Evolutionary conservation across 129 eudicot genomes (phyloP).

Genomic region (Centella asiatica): DNA sequence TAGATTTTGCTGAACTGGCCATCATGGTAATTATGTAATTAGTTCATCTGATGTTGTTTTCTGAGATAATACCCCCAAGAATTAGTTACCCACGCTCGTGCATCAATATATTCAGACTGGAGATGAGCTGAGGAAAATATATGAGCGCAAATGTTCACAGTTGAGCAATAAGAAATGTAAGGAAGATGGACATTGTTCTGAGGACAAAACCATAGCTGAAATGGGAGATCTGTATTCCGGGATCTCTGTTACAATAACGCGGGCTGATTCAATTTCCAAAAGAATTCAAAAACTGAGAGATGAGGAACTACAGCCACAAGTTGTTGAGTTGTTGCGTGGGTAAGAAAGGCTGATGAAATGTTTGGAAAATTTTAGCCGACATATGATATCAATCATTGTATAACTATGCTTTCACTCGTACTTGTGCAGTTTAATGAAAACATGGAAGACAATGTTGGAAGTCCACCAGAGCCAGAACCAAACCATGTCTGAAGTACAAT

Average conservation of each 20-base stretch:
- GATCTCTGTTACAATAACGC: constrained; percentile 34
- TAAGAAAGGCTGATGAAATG: constrained; percentile 10
- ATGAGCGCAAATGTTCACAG: constrained; percentile 31
- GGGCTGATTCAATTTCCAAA: constrained; percentile 39
- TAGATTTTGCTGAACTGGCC: no score
- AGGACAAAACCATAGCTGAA: constrained; percentile 25
- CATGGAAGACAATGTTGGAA: constrained; percentile 53
- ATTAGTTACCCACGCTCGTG: no score
- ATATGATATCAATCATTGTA: background rate
- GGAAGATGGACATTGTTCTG: constrained; percentile 21
- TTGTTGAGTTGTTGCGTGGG: constrained; percentile 50
- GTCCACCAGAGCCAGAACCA: constrained; percentile 44
- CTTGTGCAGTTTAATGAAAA: constrained; percentile 34
- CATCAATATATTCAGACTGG: constrained; percentile 29
- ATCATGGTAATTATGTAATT: no score
- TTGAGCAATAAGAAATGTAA: constrained; percentile 23
- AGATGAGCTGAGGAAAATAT: constrained; percentile 31
- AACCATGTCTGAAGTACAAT: constrained; percentile 41
- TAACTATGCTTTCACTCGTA: background rate
- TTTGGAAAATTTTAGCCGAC: background rate
- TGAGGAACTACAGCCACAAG: constrained; percentile 51
- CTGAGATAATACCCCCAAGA: no score
- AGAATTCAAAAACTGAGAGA: constrained; percentile 49
- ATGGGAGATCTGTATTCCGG: constrained; percentile 34
- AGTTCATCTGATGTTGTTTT: background rate